Percentiles rank a stretch among this genome's conserved stretches.
phyloP scores from a whole-genome alignment of 169 alveolate genomes.

The Cryptosporidium xiaoi region DNA sequence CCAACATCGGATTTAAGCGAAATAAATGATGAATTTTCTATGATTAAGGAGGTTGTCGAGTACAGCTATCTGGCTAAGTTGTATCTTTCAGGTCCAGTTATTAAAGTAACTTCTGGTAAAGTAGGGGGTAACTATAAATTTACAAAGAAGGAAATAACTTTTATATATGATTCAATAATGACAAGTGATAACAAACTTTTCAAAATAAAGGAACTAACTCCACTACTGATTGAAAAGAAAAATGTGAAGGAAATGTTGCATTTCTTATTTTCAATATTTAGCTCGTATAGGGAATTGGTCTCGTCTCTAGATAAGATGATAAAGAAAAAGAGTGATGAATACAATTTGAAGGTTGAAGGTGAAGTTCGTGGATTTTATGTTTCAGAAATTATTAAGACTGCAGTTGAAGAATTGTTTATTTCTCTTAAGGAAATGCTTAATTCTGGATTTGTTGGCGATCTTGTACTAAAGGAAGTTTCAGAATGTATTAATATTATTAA shows the following conservation, averaged over 20 bases:
- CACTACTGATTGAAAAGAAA: not conserved
- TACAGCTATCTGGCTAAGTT: not conserved
- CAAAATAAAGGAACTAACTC: slow-evolving; percentile 1
- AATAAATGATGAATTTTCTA: not conserved
- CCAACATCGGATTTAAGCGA: not conserved
- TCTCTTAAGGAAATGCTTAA: slow-evolving; percentile 1
- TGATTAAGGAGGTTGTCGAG: not conserved
- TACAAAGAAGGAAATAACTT: not conserved
- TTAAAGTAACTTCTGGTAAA: slow-evolving; percentile 4
- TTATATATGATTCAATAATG: slow-evolving; percentile 15
- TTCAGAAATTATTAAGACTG: not conserved
- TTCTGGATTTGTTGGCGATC: not conserved
- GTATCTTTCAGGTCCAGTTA: slow-evolving; percentile 21
- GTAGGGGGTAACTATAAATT: not conserved
- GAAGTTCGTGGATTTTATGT: not conserved
- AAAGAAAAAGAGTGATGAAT: not conserved
- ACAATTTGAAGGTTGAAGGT: no score
- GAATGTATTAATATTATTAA: no score
- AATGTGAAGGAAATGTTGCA: not conserved
- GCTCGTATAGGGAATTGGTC: slow-evolving; percentile 1
- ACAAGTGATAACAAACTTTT: slow-evolving; percentile 1
- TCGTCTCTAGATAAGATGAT: slow-evolving; percentile 1
- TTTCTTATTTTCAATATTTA: slow-evolving; percentile 5
- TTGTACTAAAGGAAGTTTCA: no score
- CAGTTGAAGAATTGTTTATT: not conserved